Evolutionary conservation across 768 basidiomycete genomes (phyloP), one percentile per base, ranked within the genome.

Genomic region (Naganishia randhawae): DNA sequence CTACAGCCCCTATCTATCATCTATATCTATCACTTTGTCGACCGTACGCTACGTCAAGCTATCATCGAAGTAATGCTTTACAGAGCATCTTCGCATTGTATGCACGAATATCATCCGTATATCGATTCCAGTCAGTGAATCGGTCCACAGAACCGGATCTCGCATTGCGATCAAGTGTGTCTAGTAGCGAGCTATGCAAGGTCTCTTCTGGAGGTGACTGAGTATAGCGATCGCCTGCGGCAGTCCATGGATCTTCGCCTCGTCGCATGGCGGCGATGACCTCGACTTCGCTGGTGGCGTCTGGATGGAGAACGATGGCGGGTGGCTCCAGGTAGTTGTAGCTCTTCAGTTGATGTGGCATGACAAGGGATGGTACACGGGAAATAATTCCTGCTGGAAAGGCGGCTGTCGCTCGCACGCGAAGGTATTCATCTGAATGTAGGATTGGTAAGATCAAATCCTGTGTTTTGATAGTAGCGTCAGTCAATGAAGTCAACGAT

Each of bases 241-340:
- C 33, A 33, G 54, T n/a, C 54, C 54, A 55, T 9, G 33, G 33
- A 55, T 55, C 54, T 55, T 55, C 33, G 11, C 54, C 54, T 2
- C 54, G 5, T 55, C 54, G 33, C 54, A 55, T 55, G n/a, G 54
- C 54, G 25, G 54, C 54, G 10, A 55, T 3, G 11, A 55, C 33
- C 31, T 55, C 29, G 9, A 37, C 54, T 32, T 55, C 54, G 54
- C 8, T 33, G 5, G 54, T 55, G 10, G 32, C 54, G n/a, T 55
- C 54, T 22, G 54, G 54, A 37, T 55, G 54, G 10, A 55, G 54
- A 19, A 55, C 14, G 16, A 55, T 37, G 19, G 54, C 54, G 3
- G 54, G 54, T 22, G 54, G n/a, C 33, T 55, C 54, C 1, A 55
- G n/a, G 54, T 55, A 55, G 33, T 37, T 55, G 54, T 55, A 55